Evolutionary conservation across 768 basidiomycete genomes (phyloP).

Genomic region (Suillus plorans): DNA sequence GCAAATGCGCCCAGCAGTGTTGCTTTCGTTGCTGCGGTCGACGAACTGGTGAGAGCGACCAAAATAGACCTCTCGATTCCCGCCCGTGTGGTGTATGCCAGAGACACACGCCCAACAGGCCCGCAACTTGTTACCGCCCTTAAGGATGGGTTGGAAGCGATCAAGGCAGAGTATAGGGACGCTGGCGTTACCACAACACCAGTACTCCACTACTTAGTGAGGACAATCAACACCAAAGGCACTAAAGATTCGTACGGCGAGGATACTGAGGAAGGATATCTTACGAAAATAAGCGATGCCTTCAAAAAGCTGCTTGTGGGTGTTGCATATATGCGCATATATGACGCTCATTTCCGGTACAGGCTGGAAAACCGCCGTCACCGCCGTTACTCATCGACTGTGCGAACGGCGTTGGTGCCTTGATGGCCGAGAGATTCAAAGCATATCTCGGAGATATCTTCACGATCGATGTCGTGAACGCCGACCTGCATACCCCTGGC

Average conservation of each 20-base stretch:
- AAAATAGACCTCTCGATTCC: slow-evolving; percentile 82
- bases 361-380: slow-evolving; percentile 60
- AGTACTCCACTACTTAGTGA: slow-evolving; percentile 92
- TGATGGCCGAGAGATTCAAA: slow-evolving; percentile 61
- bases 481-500: slow-evolving; percentile 59
- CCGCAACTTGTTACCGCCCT: slow-evolving; percentile 72
- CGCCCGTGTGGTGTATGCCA: slow-evolving; percentile 82
- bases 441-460: slow-evolving; percentile 61
- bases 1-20: slow-evolving; percentile 80
- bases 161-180: slow-evolving; percentile 67
- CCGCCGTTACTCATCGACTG: slow-evolving; percentile 85
- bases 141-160: slow-evolving; percentile 76
- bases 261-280: slow-evolving; percentile 82
- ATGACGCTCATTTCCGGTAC: slow-evolving; percentile 3
- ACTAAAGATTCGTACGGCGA: slow-evolving; percentile 77
- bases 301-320: slow-evolving; percentile 88
- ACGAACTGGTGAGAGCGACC: slow-evolving; percentile 55
- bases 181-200: slow-evolving; percentile 92
- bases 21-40: slow-evolving; percentile 67
- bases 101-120: slow-evolving; percentile 92
- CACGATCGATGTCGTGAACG: slow-evolving; percentile 68
- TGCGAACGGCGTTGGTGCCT: slow-evolving; percentile 95
- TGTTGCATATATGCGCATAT: slow-evolving; percentile 15
- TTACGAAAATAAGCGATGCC: slow-evolving; percentile 73
- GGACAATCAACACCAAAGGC: slow-evolving; percentile 83